A percentile compares a stretch with the other conserved stretches of the same genome.
Evolutionary conservation across 2,329 filamentous ascomycete genomes (phyloP).

Genomic region (Mycosphaerella sp.): DNA sequence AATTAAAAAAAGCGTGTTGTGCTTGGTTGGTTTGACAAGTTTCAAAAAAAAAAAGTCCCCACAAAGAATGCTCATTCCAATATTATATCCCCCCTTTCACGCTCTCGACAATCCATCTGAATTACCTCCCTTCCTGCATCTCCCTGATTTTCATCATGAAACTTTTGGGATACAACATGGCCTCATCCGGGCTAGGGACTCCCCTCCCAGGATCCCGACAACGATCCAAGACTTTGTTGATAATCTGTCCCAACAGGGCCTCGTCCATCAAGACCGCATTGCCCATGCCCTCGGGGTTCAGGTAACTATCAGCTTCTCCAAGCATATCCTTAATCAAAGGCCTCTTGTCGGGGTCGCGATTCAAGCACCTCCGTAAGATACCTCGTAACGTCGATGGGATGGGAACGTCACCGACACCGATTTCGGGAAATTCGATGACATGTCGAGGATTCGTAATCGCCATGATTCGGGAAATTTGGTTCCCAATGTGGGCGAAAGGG

Average conservation of each 20-base stretch:
- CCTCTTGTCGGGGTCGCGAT: slow-evolving; percentile 51
- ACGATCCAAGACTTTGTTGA: slow-evolving; percentile 54
- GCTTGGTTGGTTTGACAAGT: too few relatives aligned
- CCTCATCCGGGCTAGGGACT: slow-evolving; percentile 52
- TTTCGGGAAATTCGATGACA: slow-evolving; percentile 63
- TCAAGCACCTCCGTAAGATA: slow-evolving; percentile 52
- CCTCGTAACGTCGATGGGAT: slow-evolving; percentile 51
- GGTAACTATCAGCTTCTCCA: slow-evolving; percentile 49
- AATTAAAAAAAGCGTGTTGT: too few relatives aligned
- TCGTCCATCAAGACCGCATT: slow-evolving; percentile 48
- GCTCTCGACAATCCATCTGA: too few relatives aligned
- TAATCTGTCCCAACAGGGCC: slow-evolving; percentile 54
- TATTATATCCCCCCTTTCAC: background rate
- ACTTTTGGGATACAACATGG: slow-evolving; percentile 40
- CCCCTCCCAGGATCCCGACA: slow-evolving; percentile 48
- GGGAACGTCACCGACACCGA: slow-evolving; percentile 57
- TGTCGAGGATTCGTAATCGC: slow-evolving; percentile 77
- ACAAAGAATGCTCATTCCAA: slow-evolving; percentile 5
- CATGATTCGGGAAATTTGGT: slow-evolving; percentile 78
- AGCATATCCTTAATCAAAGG: slow-evolving; percentile 54
- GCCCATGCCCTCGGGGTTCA: slow-evolving; percentile 50
- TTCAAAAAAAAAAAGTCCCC: background rate
- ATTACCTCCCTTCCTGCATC: slow-evolving; percentile 33
- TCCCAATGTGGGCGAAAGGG: slow-evolving; percentile 86
- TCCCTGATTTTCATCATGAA: slow-evolving; percentile 45